Conservation (phyloP, 306 rosid genomes). For the Glycine latifolia region DNA sequence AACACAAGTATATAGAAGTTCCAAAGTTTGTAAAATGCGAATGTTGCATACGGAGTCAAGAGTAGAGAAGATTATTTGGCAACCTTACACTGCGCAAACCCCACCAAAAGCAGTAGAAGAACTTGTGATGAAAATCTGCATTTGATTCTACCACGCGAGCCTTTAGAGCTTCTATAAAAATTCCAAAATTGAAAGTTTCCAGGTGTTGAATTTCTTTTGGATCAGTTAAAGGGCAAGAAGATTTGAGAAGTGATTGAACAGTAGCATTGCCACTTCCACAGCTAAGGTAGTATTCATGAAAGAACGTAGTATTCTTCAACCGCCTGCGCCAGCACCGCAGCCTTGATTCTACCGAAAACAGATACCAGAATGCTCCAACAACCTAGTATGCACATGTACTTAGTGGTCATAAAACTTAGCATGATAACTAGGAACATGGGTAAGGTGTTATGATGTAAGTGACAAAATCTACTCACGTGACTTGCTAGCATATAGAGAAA, state of each 20-base stretch:
- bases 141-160: slow-evolving; percentile 50
- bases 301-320: background rate
- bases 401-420: slow-evolving; percentile 34
- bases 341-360: slow-evolving; percentile 68
- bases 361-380: slow-evolving; percentile 92
- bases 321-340: slow-evolving; percentile 63
- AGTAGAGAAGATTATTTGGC: slow-evolving; percentile 35
- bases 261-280: background rate
- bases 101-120: slow-evolving; percentile 95
- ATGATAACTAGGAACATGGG: background rate
- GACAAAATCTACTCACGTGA: slow-evolving; percentile 68
- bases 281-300: background rate
- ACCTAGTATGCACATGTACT: slow-evolving; percentile 53
- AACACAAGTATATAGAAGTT: slow-evolving; percentile 22
- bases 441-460: background rate
- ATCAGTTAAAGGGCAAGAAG: slow-evolving; percentile 52
- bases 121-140: slow-evolving; percentile 56
- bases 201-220: slow-evolving; percentile 44
- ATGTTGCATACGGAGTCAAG: slow-evolving; percentile 21
- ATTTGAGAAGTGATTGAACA: background rate
- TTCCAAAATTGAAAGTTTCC: slow-evolving; percentile 67
- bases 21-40: slow-evolving; percentile 3
- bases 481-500: slow-evolving; percentile 84
- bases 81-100: slow-evolving; percentile 86
- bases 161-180: slow-evolving; percentile 65